Evolutionary conservation across 192 early-diverging fungal genomes (phyloP), one percentile per base, ranked within the genome.

Genomic region (Glomus cerebriforme): DNA sequence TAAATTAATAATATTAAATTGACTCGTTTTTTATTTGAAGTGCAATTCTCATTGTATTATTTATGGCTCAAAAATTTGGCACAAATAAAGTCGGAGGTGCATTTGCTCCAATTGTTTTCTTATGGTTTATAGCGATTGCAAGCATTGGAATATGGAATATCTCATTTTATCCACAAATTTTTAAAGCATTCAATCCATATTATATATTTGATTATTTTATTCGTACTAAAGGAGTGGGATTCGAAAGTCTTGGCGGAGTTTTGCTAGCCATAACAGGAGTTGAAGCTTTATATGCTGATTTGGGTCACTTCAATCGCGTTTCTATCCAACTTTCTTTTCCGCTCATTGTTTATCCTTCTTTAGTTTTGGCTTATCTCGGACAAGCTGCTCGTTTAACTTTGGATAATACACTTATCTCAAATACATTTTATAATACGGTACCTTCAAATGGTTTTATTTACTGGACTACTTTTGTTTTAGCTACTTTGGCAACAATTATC

Each of bases 281-380:
- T 2, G 89, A 90, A 80, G 85, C 86, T 7, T 75, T 90, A 80
- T 90, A 86, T 72, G 83, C 88, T 22, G 89, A 90, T 77, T 80
- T 90, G 63, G 89, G 88, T 3, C 89, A 90, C 73, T 90, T 90
- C 59, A 83, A 75, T 58, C 70, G 82, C 0, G 8, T 66, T 2
- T 81, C 89, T 27, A 87, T 90, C 32, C 85, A 86, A 29, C 27
- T 84, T 29, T 84, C 86, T 5, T 88, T 85, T 78, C 26, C 84
- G 26, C 70, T 37, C 27, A 37, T 90, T 19, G 87, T 85, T 15
- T 90, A 88, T 73, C 87, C 87, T 19, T 66, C 85, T 19, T 65
- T 90, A 9, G 66, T 83, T 4, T 47, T 88, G 22, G 89, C 78
- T 29, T 89, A 88, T 66, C 64, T 87, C 17, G 88, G 88, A 78